A percentile compares a stretch with the other conserved stretches of the same genome.
Conservation (phyloP, 257 asterid species). For the Solanum corneliomulleri region DNA sequence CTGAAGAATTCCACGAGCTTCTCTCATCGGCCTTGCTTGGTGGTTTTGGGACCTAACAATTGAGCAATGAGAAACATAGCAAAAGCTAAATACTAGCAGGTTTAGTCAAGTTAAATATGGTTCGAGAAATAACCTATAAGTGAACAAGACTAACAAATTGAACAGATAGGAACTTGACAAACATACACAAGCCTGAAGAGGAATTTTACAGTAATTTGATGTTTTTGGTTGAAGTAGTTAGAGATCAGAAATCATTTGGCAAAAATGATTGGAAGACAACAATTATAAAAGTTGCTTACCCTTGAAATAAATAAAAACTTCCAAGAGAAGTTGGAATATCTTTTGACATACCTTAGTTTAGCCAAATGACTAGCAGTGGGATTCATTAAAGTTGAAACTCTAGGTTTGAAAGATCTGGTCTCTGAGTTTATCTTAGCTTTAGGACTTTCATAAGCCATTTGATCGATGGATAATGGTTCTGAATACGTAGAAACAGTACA, state of each 20-base stretch:
- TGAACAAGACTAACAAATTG: neutral
- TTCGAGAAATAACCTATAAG: neutral
- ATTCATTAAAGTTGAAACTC: conserved; percentile 2
- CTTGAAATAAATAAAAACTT: neutral
- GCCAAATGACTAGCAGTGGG: conserved; percentile 3
- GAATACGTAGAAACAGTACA: neutral
- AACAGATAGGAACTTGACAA: neutral
- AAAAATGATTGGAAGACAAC: neutral
- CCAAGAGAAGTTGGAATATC: neutral
- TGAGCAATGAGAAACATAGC: neutral
- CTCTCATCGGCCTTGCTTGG: neutral
- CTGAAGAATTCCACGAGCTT: neutral
- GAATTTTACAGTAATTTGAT: neutral
- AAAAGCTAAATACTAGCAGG: neutral
- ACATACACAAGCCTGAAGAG: neutral
- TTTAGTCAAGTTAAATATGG: neutral
- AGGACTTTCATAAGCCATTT: neutral
- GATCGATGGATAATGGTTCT: neutral
- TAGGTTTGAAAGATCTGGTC: neutral
- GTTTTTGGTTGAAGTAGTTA: neutral
- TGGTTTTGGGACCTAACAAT: neutral
- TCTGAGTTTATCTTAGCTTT: neutral
- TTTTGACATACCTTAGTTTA: neutral
- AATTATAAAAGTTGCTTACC: neutral
- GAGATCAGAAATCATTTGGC: neutral